These are phyloP conservation scores for Fraxinus paxiana DNA, from an alignment of 305 asterid species.

Conservation along the genomic window DNA sequence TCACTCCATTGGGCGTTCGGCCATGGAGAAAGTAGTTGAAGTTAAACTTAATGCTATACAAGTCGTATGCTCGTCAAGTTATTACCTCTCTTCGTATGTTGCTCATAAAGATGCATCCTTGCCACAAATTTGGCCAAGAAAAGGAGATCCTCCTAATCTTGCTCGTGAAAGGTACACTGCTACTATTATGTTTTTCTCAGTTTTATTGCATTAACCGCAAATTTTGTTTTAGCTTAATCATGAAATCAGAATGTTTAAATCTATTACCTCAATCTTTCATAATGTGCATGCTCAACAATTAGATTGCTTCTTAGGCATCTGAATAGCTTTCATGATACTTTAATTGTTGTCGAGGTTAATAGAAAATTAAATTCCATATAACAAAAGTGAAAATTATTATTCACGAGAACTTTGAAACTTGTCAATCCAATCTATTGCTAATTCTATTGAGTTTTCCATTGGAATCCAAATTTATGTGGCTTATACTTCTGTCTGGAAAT, in stretches of 20 bases:
- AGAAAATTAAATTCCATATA: neutral
- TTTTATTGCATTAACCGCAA: conserved; percentile 1
- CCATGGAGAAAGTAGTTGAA: conserved; percentile 58
- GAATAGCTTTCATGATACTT: neutral
- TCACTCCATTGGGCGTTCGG: conserved; percentile 68
- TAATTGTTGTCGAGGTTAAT: neutral
- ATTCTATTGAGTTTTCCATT: neutral
- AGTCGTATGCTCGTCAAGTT: conserved; percentile 70
- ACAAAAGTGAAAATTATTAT: neutral
- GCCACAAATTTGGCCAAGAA: conserved; percentile 86
- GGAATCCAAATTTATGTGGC: conserved; percentile 10
- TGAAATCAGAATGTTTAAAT: neutral
- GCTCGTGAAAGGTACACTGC: conserved; percentile 46
- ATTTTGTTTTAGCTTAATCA: neutral
- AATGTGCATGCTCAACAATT: neutral
- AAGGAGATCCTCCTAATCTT: conserved; percentile 47
- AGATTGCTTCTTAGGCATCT: neutral
- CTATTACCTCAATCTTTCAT: neutral
- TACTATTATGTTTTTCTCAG: conserved; percentile 15
- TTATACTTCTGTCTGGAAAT: conserved; percentile 6
- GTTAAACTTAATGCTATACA: conserved; percentile 66
- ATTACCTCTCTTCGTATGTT: conserved; percentile 55
- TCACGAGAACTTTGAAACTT: neutral
- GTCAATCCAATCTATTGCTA: neutral
- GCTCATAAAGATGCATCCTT: conserved; percentile 79